Conservation (phyloP, 305 asterid species). For the Euphrasia arctica region DNA sequence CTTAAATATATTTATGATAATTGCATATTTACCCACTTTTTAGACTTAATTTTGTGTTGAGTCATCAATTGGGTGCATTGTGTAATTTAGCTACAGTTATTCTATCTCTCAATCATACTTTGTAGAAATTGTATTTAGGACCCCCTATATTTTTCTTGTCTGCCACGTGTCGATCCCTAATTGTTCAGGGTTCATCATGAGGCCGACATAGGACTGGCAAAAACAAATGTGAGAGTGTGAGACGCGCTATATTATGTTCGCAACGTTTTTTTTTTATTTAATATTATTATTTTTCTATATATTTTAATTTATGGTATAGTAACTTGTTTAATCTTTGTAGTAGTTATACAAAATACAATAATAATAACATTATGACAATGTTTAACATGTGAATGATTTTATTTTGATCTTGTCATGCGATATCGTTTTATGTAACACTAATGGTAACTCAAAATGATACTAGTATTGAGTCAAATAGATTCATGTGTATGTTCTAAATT, state of each 20-base stretch:
- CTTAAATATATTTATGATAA: too few species aligned
- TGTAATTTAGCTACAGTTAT: conserved; percentile 24
- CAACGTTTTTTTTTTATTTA: not conserved
- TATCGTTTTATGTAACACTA: too few species aligned
- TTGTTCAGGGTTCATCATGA: conserved; percentile 26
- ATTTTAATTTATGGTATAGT: not conserved
- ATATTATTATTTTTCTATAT: not conserved
- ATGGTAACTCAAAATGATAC: too few species aligned
- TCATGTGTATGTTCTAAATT: too few species aligned
- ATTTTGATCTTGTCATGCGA: not conserved
- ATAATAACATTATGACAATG: not conserved
- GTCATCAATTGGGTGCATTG: not conserved
- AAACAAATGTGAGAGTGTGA: conserved; percentile 26
- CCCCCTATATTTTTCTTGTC: conserved; percentile 39
- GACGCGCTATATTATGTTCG: conserved; percentile 7
- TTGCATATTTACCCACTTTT: not conserved
- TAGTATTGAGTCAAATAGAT: too few species aligned
- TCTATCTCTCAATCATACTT: conserved; percentile 23
- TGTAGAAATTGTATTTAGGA: conserved; percentile 29
- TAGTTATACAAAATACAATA: not conserved
- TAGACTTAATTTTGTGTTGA: not conserved
- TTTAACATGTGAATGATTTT: not conserved
- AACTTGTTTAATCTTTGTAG: not conserved
- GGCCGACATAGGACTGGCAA: conserved; percentile 23
- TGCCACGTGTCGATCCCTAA: conserved; percentile 41